Evolutionary conservation across 1,284 basidiomycete species (phyloP).

Genomic region (Amylostereum areolatum): DNA sequence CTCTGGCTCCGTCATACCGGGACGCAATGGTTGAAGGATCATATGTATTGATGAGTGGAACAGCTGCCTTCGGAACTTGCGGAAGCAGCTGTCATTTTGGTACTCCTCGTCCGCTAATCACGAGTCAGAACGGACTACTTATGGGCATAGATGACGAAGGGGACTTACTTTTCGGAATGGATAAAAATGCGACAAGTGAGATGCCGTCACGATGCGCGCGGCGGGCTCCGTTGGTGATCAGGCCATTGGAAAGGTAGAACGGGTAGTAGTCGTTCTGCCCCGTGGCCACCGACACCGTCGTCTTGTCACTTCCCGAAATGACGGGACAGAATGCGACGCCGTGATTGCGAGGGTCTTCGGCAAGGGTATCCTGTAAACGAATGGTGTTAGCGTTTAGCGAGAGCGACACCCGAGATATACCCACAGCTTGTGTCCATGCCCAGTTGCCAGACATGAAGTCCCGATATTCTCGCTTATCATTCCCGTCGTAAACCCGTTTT

Average conservation of each 20-base stretch:
- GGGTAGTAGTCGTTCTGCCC: conserved; percentile 18
- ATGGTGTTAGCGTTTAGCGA: not conserved
- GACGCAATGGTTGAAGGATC: conserved; percentile 1
- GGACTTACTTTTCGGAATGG: conserved; percentile 18
- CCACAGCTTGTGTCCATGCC: conserved; percentile 13
- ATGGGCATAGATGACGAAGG: no score
- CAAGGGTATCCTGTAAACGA: conserved; percentile 8
- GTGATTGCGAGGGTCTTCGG: conserved; percentile 7
- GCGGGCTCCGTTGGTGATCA: conserved; percentile 16
- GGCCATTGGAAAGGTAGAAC: conserved; percentile 15
- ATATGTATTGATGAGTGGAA: conserved; percentile 4
- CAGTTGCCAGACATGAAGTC: conserved; percentile 18
- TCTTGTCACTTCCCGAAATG: conserved; percentile 19
- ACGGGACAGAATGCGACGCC: conserved; percentile 12
- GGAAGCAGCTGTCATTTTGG: not conserved
- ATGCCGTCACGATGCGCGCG: conserved; percentile 17
- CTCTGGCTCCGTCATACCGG: conserved; percentile 3
- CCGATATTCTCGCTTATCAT: not conserved
- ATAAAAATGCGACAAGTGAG: no score
- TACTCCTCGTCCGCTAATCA: not conserved
- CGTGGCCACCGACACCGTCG: conserved; percentile 20
- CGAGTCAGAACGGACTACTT: no score
- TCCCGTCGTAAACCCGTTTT: conserved; percentile 1
- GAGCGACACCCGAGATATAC: conserved; percentile 4
- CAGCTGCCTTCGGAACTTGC: conserved; percentile 5